phyloP scores from a whole-genome alignment of 2,329 filamentous ascomycete species.

The Neocatenulostroma microsporum region DNA sequence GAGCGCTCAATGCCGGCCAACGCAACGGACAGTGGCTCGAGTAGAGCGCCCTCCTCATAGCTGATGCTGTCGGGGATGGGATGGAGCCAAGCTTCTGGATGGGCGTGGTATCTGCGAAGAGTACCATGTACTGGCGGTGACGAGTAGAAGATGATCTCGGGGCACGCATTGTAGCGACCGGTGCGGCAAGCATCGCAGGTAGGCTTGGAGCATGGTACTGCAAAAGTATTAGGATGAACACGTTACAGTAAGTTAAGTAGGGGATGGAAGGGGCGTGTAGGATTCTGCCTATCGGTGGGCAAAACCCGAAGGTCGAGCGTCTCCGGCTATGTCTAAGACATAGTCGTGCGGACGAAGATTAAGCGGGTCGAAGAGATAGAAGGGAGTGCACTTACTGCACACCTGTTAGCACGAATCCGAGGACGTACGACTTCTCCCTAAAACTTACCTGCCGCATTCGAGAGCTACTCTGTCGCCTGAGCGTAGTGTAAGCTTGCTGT shows the following conservation, averaged over 20 bases:
- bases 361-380: too few relatives aligned
- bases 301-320: too few relatives aligned
- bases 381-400: too few relatives aligned
- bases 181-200: slow-evolving; percentile 24
- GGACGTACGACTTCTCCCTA: too few relatives aligned
- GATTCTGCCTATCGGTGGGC: too few relatives aligned
- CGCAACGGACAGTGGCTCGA: slow-evolving; percentile 44
- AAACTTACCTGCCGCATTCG: slow-evolving; percentile 27
- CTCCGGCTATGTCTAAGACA: too few relatives aligned
- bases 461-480: slow-evolving; percentile 27
- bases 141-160: slow-evolving; percentile 24
- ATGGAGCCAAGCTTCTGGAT: slow-evolving; percentile 26
- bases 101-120: slow-evolving; percentile 24
- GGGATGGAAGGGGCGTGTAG: too few relatives aligned
- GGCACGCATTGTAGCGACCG: slow-evolving; percentile 25
- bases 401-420: too few relatives aligned
- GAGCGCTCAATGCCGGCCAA: slow-evolving; percentile 38
- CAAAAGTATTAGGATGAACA: too few relatives aligned
- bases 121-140: slow-evolving; percentile 27
- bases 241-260: too few relatives aligned
- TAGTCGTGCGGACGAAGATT: too few relatives aligned
- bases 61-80: slow-evolving; percentile 33
- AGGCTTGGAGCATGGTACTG: slow-evolving; percentile 25
- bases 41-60: slow-evolving; percentile 38
- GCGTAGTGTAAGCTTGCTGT: background rate